phyloP scores from a whole-genome alignment of 2,329 filamentous ascomycete genomes.

The Colletotrichum plurivorum region DNA sequence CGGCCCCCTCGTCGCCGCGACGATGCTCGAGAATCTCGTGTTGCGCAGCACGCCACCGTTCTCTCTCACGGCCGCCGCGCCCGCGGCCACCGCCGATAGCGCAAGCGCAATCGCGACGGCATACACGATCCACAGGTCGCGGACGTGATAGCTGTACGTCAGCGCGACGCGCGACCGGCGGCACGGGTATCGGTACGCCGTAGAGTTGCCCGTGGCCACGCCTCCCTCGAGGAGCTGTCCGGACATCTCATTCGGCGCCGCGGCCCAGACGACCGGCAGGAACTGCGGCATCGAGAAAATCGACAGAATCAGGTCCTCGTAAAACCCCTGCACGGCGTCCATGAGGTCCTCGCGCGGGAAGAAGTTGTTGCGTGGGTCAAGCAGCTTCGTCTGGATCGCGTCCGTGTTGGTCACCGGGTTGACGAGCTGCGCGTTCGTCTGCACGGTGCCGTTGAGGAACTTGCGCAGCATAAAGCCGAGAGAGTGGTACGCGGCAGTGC shows the following conservation, averaged over 20 bases:
- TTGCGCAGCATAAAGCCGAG: constrained; percentile 49
- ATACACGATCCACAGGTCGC: constrained; percentile 54
- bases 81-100: constrained; percentile 45
- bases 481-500: constrained; percentile 49
- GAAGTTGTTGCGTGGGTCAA: constrained; percentile 49
- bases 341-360: constrained; percentile 47
- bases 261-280: constrained; percentile 50
- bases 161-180: constrained; percentile 46
- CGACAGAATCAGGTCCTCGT: constrained; percentile 53
- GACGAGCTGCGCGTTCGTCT: constrained; percentile 44
- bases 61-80: constrained; percentile 48
- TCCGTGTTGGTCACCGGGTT: constrained; percentile 49
- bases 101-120: constrained; percentile 49
- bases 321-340: constrained; percentile 46
- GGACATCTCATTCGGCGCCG: constrained; percentile 42
- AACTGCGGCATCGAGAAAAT: constrained; percentile 53
- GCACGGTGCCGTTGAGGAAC: constrained; percentile 51
- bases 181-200: constrained; percentile 47
- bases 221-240: constrained; percentile 40
- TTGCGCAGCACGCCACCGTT: constrained; percentile 51
- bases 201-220: constrained; percentile 40
- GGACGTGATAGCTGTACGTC: constrained; percentile 46
- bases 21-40: constrained; percentile 54
- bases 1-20: constrained; percentile 54
- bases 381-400: constrained; percentile 56